phyloP scores from a whole-genome alignment of 352 stramenopile species.

The Globisporangium canariense region DNA sequence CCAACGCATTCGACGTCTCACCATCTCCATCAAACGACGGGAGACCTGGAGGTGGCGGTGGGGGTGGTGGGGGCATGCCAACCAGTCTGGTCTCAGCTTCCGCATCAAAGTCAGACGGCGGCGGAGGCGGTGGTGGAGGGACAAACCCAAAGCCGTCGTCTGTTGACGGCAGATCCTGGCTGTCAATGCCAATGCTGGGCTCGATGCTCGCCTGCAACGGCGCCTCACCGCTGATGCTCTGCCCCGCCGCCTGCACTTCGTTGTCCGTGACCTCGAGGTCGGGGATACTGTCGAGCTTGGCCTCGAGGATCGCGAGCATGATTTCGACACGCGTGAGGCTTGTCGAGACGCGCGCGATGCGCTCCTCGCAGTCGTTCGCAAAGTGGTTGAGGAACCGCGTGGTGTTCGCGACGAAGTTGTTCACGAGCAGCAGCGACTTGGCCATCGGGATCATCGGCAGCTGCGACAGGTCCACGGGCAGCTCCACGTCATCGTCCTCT shows the following conservation, averaged over 20 bases:
- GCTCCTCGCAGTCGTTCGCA: constrained; percentile 78
- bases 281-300: constrained; percentile 82
- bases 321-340: constrained; percentile 84
- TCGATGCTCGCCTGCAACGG: not conserved
- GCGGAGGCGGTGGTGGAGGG: constrained; percentile 44
- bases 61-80: constrained; percentile 25
- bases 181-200: constrained; percentile 50
- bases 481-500: constrained; percentile 48
- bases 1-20: constrained; percentile 25
- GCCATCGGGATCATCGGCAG: constrained; percentile 64
- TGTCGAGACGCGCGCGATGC: constrained; percentile 61
- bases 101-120: constrained; percentile 13
- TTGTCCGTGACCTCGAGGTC: constrained; percentile 69
- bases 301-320: constrained; percentile 77
- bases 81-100: constrained; percentile 20
- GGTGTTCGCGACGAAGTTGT: constrained; percentile 86
- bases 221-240: constrained; percentile 24
- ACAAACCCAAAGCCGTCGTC: constrained; percentile 27
- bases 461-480: constrained; percentile 77
- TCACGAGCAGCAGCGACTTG: constrained; percentile 82
- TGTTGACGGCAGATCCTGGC: constrained; percentile 56
- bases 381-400: constrained; percentile 88
- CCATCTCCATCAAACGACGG: constrained; percentile 25
- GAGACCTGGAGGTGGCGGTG: constrained; percentile 27
- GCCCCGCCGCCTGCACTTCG: constrained; percentile 40